Evolutionary conservation across 1,284 basidiomycete genomes (phyloP).

Genomic region (Fomitopsis betulina): DNA sequence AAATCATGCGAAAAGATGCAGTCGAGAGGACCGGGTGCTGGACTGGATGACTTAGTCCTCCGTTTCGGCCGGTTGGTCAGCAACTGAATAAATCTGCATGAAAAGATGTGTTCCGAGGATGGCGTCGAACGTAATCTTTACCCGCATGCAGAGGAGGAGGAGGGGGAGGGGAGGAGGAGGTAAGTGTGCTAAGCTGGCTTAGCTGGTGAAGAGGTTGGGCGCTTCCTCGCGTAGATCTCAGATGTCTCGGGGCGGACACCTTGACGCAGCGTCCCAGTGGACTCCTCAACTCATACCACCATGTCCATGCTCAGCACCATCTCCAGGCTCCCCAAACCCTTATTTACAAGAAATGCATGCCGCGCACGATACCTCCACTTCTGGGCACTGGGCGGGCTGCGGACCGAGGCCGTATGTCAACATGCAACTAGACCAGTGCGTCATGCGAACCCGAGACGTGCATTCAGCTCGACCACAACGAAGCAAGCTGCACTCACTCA

Average conservation of each 20-base stretch:
- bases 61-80: too few species aligned
- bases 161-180: too few species aligned
- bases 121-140: too few species aligned
- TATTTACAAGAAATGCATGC: neutral
- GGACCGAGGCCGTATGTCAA: neutral
- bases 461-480: neutral
- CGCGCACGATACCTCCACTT: neutral
- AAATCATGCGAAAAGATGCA: too few species aligned
- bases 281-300: neutral
- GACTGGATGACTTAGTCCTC: too few species aligned
- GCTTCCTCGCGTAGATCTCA: too few species aligned
- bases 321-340: neutral
- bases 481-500: slow-evolving; percentile 16
- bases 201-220: too few species aligned
- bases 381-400: neutral
- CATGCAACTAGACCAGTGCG: neutral
- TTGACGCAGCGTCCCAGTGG: neutral
- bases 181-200: too few species aligned
- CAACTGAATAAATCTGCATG: too few species aligned
- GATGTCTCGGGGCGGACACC: neutral
- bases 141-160: too few species aligned
- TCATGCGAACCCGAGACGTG: neutral
- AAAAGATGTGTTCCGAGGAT: too few species aligned
- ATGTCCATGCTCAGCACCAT: neutral
- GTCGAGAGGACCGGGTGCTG: too few species aligned